Evolutionary conservation across 176 grass and related monocot genomes (phyloP).

Genomic region (Areca catechu): DNA sequence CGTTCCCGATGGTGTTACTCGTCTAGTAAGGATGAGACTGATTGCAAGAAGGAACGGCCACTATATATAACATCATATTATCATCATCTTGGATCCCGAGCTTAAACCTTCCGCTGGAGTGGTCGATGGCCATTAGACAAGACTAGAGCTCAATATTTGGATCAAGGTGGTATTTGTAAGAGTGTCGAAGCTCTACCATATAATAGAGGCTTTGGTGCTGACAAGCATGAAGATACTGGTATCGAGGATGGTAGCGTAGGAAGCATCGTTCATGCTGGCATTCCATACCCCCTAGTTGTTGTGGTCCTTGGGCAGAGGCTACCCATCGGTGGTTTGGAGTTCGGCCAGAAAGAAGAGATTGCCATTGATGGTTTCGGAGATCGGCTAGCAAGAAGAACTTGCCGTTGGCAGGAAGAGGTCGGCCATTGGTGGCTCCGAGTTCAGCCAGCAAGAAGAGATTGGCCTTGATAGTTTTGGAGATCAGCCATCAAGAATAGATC

Average conservation of each 20-base stretch:
- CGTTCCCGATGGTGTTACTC: conserved; percentile 1
- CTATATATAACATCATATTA: conserved; percentile 14
- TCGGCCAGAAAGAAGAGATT: no score
- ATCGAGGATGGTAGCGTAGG: conserved; percentile 36
- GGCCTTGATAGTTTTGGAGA: no score
- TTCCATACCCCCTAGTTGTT: conserved; percentile 14
- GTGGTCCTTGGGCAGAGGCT: conserved; percentile 19
- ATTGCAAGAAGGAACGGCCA: conserved; percentile 15
- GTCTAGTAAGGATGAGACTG: conserved; percentile 26
- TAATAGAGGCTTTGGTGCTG: conserved; percentile 3
- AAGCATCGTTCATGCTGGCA: neutral
- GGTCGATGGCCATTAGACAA: conserved; percentile 22
- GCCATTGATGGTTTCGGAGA: no score
- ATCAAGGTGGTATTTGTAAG: conserved; percentile 38
- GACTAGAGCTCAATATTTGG: conserved; percentile 1
- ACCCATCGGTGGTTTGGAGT: conserved; percentile 21
- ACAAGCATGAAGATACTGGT: conserved; percentile 36
- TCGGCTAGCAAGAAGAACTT: no score
- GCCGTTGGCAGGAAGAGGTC: no score
- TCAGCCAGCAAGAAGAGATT: no score
- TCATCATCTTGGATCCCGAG: conserved; percentile 6
- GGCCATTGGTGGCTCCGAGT: no score
- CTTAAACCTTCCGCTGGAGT: no score
- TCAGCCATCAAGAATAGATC: no score
- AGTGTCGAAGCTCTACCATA: conserved; percentile 27